Evolutionary conservation across 306 rosid species (phyloP).

Genomic region (Prunus dulcis): DNA sequence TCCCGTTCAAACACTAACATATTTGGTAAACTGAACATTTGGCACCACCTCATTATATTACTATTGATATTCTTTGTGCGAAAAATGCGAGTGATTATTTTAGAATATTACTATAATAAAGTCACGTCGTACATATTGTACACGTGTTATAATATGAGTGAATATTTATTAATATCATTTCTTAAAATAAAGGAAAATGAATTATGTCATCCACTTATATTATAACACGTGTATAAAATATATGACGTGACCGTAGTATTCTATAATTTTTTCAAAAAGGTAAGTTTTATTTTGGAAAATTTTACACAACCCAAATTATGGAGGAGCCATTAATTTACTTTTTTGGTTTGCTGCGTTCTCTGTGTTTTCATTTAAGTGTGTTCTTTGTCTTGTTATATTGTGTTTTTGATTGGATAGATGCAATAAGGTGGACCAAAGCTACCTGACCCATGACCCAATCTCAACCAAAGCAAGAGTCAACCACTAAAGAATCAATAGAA

Average conservation of each 20-base stretch:
- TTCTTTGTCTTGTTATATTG: slow-evolving; percentile 46
- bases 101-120: too few relatives aligned
- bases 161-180: too few relatives aligned
- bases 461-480: slow-evolving; percentile 64
- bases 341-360: slow-evolving; percentile 18
- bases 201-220: too few relatives aligned
- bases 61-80: too few relatives aligned
- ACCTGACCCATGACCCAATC: slow-evolving; percentile 43
- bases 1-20: slow-evolving; percentile 18
- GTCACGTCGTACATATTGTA: rapidly evolving
- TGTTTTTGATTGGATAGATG: slow-evolving; percentile 46
- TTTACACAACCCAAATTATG: background rate
- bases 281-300: too few relatives aligned
- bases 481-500: slow-evolving; percentile 49
- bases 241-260: rapidly evolving
- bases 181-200: too few relatives aligned
- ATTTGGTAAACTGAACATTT: slow-evolving; percentile 13
- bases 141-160: too few relatives aligned
- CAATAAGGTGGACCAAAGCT: slow-evolving; percentile 51
- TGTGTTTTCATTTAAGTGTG: slow-evolving; percentile 33
- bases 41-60: too few relatives aligned
- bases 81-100: too few relatives aligned
- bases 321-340: background rate
- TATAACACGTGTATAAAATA: too few relatives aligned
- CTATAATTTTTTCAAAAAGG: too few relatives aligned